Conservation (phyloP, 139 green algal species). For the Medakamo hakoo region DNA sequence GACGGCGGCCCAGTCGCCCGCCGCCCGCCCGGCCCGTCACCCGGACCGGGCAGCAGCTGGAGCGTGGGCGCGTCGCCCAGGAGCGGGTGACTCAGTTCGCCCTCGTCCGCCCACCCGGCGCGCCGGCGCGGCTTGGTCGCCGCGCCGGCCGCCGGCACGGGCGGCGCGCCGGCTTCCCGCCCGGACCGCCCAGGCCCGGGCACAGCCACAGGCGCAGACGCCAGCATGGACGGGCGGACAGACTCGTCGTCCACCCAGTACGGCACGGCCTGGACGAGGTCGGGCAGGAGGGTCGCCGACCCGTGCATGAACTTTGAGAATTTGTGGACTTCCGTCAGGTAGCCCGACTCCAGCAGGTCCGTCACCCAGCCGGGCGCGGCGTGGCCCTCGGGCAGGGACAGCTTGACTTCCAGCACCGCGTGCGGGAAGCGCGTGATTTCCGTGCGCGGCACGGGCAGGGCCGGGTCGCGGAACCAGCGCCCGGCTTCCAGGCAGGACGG, state of each 20-base stretch:
- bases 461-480: slow-evolving; percentile 62
- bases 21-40: background rate
- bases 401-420: slow-evolving; percentile 90
- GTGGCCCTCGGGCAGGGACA: slow-evolving; percentile 70
- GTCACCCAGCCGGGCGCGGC: slow-evolving; percentile 64
- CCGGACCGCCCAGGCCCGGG: background rate
- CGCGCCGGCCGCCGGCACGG: no score
- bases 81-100: slow-evolving; percentile 58
- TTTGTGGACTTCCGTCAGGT: slow-evolving; percentile 62
- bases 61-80: slow-evolving; percentile 64
- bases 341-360: slow-evolving; percentile 57
- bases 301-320: slow-evolving; percentile 92
- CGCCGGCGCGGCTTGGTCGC: slow-evolving; percentile 17
- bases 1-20: background rate
- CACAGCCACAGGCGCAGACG: slow-evolving; percentile 22
- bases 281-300: slow-evolving; percentile 59
- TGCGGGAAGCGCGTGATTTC: slow-evolving; percentile 90
- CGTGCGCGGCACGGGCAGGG: slow-evolving; percentile 48
- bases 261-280: slow-evolving; percentile 69
- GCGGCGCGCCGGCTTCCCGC: slow-evolving; percentile 7
- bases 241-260: slow-evolving; percentile 91
- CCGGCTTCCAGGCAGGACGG: slow-evolving; percentile 37
- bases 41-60: slow-evolving; percentile 37
- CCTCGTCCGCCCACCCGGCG: slow-evolving; percentile 8
- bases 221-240: slow-evolving; percentile 41